A percentile compares a stretch with the other conserved stretches of the same genome.
phyloP scores from a whole-genome alignment of 768 basidiomycete species.

The Rhizopogon roseolus region DNA sequence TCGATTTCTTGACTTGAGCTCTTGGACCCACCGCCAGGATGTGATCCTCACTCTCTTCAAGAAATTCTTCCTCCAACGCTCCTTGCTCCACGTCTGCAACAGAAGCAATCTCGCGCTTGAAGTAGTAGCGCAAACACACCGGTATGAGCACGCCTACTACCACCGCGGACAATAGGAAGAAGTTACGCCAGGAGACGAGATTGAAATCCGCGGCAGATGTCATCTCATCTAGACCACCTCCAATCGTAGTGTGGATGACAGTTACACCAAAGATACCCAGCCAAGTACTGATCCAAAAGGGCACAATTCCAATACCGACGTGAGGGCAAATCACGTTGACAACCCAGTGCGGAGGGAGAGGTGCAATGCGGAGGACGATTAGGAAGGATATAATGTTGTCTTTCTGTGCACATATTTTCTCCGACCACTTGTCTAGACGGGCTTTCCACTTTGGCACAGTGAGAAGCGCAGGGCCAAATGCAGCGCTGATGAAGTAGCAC shows the following conservation, averaged over 20 bases:
- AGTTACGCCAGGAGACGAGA: slow-evolving; percentile 88
- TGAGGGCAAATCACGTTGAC: slow-evolving; percentile 92
- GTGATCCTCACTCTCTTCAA: slow-evolving; percentile 35
- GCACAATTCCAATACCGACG: slow-evolving; percentile 76
- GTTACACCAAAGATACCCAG: slow-evolving; percentile 87
- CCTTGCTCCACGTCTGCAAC: slow-evolving; percentile 32
- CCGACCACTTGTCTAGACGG: slow-evolving; percentile 76
- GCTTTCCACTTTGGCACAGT: slow-evolving; percentile 83
- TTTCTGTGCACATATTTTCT: slow-evolving; percentile 71
- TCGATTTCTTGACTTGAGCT: slow-evolving; percentile 36
- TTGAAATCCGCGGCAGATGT: slow-evolving; percentile 91
- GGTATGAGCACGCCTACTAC: slow-evolving; percentile 92
- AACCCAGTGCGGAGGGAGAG: slow-evolving; percentile 95
- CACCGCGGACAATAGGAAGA: slow-evolving; percentile 78
- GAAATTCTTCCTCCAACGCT: slow-evolving; percentile 28
- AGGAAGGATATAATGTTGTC: slow-evolving; percentile 89
- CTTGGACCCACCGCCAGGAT: slow-evolving; percentile 57
- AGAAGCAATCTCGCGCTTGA: slow-evolving; percentile 54
- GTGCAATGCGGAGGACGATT: slow-evolving; percentile 91
- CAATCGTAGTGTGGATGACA: slow-evolving; percentile 94
- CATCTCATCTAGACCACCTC: slow-evolving; percentile 92
- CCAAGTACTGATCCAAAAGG: slow-evolving; percentile 90
- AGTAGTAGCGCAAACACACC: slow-evolving; percentile 82
- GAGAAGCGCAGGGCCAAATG: slow-evolving; percentile 88
- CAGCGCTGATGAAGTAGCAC: slow-evolving; percentile 89